phyloP scores from a whole-genome alignment of 768 basidiomycete genomes.

The Amanita rubescens region DNA sequence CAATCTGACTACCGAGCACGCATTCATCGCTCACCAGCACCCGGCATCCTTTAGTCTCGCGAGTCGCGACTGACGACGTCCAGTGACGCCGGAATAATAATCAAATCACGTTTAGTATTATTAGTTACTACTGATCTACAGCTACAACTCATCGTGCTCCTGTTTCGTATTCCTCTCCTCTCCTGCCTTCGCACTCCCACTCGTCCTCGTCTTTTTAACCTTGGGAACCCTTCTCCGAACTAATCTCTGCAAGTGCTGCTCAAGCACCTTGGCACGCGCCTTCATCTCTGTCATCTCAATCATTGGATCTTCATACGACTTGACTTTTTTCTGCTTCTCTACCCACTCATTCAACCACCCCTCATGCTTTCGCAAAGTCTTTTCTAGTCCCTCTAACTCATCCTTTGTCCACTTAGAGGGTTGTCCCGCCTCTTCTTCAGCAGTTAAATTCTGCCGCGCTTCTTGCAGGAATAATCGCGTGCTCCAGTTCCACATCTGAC shows the following conservation, averaged over 20 bases:
- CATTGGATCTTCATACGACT: conserved; percentile 77
- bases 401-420: conserved; percentile 78
- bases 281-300: conserved; percentile 83
- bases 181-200: not conserved
- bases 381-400: conserved; percentile 80
- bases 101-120: no score
- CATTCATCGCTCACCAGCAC: no score
- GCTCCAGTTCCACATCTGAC: conserved; percentile 85
- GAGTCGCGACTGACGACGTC: no score
- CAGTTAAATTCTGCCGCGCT: conserved; percentile 67
- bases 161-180: not conserved
- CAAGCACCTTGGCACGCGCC: conserved; percentile 71
- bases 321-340: conserved; percentile 71
- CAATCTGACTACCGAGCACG: no score
- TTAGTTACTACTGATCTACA: no score
- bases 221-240: conserved; percentile 65
- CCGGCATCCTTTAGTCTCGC: no score
- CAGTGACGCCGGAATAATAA: no score
- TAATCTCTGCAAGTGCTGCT: conserved; percentile 63
- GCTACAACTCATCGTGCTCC: conserved; percentile 20
- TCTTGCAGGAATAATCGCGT: conserved; percentile 80
- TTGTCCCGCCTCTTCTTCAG: conserved; percentile 48
- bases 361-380: conserved; percentile 71
- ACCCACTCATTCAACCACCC: conserved; percentile 77
- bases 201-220: conserved; percentile 50